A percentile compares a stretch with the other conserved stretches of the same genome.
phyloP scores from a whole-genome alignment of 495 filamentous ascomycete species.

The Monascus purpureus region DNA sequence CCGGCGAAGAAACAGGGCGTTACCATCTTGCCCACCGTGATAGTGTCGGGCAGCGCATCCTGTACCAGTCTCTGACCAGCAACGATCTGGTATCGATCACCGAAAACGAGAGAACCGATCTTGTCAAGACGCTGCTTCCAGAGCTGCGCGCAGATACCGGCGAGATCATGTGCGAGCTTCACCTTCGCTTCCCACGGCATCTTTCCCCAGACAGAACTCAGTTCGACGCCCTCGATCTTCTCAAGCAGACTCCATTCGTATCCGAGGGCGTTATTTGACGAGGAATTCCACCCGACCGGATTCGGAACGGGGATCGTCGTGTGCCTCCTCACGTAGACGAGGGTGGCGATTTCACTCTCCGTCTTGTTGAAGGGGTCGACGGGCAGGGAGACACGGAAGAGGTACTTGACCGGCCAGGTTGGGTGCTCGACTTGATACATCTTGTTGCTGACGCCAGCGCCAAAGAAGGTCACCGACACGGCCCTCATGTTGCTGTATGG shows the following conservation, averaged over 20 bases:
- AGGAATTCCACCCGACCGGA: background rate
- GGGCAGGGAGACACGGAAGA: background rate
- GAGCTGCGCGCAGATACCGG: constrained; percentile 1
- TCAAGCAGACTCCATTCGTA: constrained; percentile 1
- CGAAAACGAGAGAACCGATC: background rate
- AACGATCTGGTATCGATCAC: background rate
- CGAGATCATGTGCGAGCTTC: constrained; percentile 1
- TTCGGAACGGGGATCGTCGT: constrained; percentile 1
- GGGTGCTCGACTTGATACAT: too few species aligned
- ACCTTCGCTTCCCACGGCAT: background rate
- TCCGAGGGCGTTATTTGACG: background rate
- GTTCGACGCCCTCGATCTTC: background rate
- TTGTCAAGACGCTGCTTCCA: background rate
- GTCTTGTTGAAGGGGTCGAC: background rate
- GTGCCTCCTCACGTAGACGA: constrained; percentile 1
- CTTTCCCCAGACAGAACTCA: background rate
- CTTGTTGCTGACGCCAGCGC: too few species aligned
- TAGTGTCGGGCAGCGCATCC: background rate
- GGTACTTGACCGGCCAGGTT: background rate
- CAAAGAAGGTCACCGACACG: too few species aligned
- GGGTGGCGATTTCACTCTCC: constrained; percentile 1
- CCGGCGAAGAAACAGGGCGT: background rate
- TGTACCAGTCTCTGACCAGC: background rate
- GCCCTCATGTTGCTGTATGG: too few species aligned
- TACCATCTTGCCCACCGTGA: background rate